These are phyloP conservation scores for Tricholoma matsutake DNA, from an alignment of 768 basidiomycete genomes.

Conservation along the genomic window DNA sequence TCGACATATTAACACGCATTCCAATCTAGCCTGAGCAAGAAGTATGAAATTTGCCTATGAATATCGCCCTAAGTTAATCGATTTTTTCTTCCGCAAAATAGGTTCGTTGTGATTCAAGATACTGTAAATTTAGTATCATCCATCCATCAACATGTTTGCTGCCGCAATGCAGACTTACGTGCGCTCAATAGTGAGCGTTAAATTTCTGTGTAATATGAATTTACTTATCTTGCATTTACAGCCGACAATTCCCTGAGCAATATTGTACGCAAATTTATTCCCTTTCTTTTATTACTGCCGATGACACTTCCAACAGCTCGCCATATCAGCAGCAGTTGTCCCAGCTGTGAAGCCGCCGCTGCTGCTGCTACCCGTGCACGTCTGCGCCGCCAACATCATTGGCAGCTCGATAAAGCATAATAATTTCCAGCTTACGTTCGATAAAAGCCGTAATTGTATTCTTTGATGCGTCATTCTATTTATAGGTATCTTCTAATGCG, in stretches of 20 bases:
- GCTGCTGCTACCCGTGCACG: conserved; percentile 1
- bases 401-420: too few relatives aligned
- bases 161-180: conserved; percentile 37
- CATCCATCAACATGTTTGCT: conserved; percentile 43
- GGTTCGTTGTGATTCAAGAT: conserved; percentile 42
- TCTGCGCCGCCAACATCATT: neutral
- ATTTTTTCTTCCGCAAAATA: conserved; percentile 23
- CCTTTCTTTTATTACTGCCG: neutral
- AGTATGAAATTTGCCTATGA: conserved; percentile 15
- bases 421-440: too few relatives aligned
- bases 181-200: conserved; percentile 41
- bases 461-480: too few relatives aligned
- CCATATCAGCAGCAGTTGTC: conserved; percentile 38
- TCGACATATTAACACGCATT: neutral
- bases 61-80: too few relatives aligned
- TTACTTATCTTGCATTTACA: conserved; percentile 12
- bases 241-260: conserved; percentile 44
- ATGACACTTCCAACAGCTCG: conserved; percentile 29
- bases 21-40: conserved; percentile 25
- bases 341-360: conserved; percentile 31
- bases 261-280: conserved; percentile 33
- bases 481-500: too few relatives aligned
- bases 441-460: too few relatives aligned
- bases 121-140: conserved; percentile 50
- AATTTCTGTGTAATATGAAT: neutral